Conservation (phyloP, 1,284 basidiomycete genomes). For the Naganishia sp. region DNA sequence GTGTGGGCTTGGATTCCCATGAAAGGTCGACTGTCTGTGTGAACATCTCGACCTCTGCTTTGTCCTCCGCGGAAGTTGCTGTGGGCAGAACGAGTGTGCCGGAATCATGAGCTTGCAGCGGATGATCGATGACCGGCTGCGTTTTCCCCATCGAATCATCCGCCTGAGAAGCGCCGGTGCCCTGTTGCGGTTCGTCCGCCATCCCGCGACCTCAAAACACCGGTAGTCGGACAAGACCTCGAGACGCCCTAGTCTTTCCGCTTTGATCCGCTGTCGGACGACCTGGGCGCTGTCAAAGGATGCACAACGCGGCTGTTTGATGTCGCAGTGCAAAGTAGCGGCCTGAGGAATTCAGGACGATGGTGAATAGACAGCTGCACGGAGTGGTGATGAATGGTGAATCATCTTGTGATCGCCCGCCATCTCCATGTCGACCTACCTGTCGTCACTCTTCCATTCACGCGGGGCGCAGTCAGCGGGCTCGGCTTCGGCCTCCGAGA, state of each 20-base stretch:
- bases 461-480: constrained; percentile 5
- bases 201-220: neutral
- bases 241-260: no score
- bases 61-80: neutral
- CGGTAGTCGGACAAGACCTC: no score
- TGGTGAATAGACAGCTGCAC: neutral
- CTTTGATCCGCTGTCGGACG: no score
- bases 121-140: constrained; percentile 1
- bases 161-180: neutral
- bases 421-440: neutral
- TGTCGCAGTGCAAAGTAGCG: neutral
- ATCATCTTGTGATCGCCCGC: neutral
- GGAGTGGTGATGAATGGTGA: neutral
- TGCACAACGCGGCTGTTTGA: neutral
- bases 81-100: neutral
- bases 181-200: constrained; percentile 13
- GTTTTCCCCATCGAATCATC: neutral
- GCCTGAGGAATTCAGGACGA: no score
- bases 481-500: neutral
- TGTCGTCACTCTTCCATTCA: no score
- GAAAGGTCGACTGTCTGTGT: neutral
- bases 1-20: no score
- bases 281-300: no score
- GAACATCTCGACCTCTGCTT: neutral
- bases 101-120: constrained; percentile 1